These are phyloP conservation scores for Chlorella sp. DNA, from an alignment of 139 green algal species.

Conservation along the genomic window DNA sequence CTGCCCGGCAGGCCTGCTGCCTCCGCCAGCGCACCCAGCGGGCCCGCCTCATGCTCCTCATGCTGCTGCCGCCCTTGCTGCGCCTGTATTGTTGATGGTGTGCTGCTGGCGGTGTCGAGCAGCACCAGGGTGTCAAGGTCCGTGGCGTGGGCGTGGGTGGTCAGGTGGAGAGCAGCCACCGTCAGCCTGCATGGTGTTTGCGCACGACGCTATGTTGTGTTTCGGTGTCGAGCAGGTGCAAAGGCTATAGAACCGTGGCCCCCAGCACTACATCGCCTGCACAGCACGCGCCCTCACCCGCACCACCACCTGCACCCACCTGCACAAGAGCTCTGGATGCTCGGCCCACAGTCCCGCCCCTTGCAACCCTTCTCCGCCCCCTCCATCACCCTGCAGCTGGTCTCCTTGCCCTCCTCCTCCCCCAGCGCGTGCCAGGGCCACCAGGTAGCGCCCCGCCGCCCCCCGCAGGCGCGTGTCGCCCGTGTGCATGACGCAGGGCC, in stretches of 20 bases:
- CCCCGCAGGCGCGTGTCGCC: not conserved
- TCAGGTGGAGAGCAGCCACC: not conserved
- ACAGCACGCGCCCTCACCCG: not conserved
- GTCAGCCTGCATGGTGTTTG: not conserved
- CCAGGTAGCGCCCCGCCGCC: not conserved
- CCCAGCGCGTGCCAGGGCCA: not conserved
- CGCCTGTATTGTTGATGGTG: no score
- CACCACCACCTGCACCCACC: not conserved
- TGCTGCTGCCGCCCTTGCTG: not conserved
- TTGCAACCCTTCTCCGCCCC: not conserved
- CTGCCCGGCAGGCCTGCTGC: not conserved
- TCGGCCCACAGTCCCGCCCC: not conserved
- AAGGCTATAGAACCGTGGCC: no score
- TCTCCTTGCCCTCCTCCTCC: not conserved
- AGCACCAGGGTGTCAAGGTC: not conserved
- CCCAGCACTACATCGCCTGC: not conserved
- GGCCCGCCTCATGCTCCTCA: not conserved
- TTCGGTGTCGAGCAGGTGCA: no score
- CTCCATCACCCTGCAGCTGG: not conserved
- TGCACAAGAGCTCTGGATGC: not conserved
- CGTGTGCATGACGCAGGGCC: no score
- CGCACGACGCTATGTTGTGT: not conserved
- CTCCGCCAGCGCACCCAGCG: not conserved
- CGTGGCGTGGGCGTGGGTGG: not conserved
- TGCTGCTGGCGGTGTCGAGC: not conserved